phyloP scores from a whole-genome alignment of 108 stramenopile genomes.

The Cyclotella choctawhatcheeana region DNA sequence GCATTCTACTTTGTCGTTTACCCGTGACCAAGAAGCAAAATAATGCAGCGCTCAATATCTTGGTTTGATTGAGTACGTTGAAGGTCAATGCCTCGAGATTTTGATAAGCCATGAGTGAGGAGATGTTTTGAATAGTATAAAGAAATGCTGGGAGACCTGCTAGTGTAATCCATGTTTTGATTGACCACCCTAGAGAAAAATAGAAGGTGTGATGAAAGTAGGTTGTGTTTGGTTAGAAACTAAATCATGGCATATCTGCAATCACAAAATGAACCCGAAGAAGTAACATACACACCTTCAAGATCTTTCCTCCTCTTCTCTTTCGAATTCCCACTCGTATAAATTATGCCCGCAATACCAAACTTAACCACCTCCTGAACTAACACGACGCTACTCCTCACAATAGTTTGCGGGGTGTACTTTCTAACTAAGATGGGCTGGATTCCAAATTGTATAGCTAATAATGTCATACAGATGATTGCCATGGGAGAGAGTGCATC shows the following conservation, averaged over 20 bases:
- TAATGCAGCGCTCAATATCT: constrained; percentile 87
- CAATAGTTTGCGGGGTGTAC: constrained; percentile 63
- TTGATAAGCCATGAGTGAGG: constrained; percentile 87
- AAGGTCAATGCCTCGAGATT: constrained; percentile 93
- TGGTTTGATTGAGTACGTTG: constrained; percentile 97
- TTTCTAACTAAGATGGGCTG: constrained; percentile 78
- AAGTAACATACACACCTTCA: constrained; percentile 23
- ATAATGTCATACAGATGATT: constrained; percentile 54
- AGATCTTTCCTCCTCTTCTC: constrained; percentile 38
- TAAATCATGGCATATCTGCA: no score
- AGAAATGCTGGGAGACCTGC: constrained; percentile 88
- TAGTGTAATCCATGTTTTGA: constrained; percentile 42
- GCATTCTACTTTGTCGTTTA: constrained; percentile 73
- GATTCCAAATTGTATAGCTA: constrained; percentile 84
- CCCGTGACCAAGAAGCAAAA: constrained; percentile 93
- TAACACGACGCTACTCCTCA: constrained; percentile 70
- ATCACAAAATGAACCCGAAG: no score
- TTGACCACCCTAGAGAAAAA: constrained; percentile 48
- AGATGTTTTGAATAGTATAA: constrained; percentile 93
- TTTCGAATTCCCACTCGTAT: constrained; percentile 39
- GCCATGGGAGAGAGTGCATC: constrained; percentile 38
- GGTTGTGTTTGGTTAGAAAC: no score
- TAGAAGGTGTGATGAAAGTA: no score
- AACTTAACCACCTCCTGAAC: constrained; percentile 66
- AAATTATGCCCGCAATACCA: constrained; percentile 49